Evolutionary conservation across 1,139 yeast genomes (phyloP), one percentile per base, ranked within the genome.

Genomic region (Suzukiozyma palmioleophila): DNA sequence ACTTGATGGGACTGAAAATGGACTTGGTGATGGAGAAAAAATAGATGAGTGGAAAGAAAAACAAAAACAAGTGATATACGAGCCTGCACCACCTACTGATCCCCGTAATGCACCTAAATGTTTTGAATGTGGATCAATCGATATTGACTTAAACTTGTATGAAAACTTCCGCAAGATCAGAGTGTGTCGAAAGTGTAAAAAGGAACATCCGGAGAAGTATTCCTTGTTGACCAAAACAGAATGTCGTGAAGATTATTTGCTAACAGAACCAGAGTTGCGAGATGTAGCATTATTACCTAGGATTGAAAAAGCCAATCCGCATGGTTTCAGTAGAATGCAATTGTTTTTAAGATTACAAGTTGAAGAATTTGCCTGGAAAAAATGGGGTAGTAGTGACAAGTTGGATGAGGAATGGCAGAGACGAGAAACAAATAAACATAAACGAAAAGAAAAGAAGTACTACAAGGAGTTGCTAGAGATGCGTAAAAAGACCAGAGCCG

Each of bases 261-360:
- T 92, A 29, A 92, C 98, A 0, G 97, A 92, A 42, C 94, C 97
- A 0, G 98, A 94, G 58, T 69, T 94, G 31, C 74, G 79, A 39
- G 98, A 94, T 57, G 62, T 61, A 3, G 69, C 64, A 2, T 62
- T 89, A 24, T 68, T 94, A 45, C 84, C 85, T 7, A 77, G 94
- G 47, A 67, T 90, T 44, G 96, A 89, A 49, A 86, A 90, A 51
- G 90, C 96, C 7, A 94, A 94, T 54, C 99, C 99, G 0, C 96
- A 92, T 61, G 89, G 94, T 35, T 94, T 80, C 61, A 84, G 90
- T 38, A 75, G 94, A 54, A 94, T 94, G 99, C 96, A 89, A 71
- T 68, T 94, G 40, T 94, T 82, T 59, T 62, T 92, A 36, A 68
- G 98, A 43, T 85, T 80, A 52, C 97, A 94, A 54, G 90, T 92